Conservation (phyloP, 2,329 filamentous ascomycete genomes). For the Huntiella savannae region DNA sequence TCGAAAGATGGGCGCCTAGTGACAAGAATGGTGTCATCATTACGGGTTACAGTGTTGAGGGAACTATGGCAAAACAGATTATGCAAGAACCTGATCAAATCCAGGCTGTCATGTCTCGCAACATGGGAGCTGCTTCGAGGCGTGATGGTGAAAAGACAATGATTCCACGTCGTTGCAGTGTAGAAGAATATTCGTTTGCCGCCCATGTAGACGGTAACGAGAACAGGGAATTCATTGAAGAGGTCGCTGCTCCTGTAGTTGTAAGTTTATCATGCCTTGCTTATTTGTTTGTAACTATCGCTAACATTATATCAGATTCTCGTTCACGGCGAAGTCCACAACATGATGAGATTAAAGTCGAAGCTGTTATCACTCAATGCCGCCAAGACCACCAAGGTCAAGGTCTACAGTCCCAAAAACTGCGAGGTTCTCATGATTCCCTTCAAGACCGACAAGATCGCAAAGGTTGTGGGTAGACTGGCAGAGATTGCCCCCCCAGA, state of each 20-base stretch:
- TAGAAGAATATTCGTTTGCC: conserved; percentile 88
- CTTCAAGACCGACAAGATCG: conserved; percentile 86
- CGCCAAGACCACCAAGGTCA: conserved; percentile 60
- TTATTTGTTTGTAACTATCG: background rate
- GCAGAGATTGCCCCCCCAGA: conserved; percentile 58
- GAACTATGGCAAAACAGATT: conserved; percentile 92
- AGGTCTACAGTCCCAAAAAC: conserved; percentile 85
- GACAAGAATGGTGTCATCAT: conserved; percentile 97
- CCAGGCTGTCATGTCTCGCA: conserved; percentile 74
- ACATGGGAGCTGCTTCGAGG: conserved; percentile 38
- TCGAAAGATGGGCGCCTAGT: conserved; percentile 91
- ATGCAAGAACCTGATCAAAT: conserved; percentile 92
- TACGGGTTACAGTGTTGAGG: conserved; percentile 94
- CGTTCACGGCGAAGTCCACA: conserved; percentile 90
- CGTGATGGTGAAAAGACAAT: conserved; percentile 70
- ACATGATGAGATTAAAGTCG: conserved; percentile 94
- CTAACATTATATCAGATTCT: conserved; percentile 29
- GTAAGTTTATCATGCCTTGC: conserved; percentile 33
- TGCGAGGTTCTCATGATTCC: conserved; percentile 89
- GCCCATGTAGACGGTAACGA: conserved; percentile 93
- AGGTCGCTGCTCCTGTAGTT: conserved; percentile 78
- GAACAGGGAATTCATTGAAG: conserved; percentile 92
- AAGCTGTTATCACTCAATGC: conserved; percentile 85
- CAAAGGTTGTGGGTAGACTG: conserved; percentile 87
- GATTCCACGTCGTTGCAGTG: conserved; percentile 80